A percentile compares a stretch with the other conserved stretches of the same genome.
phyloP scores from a whole-genome alignment of 352 stramenopile genomes.

The Aphanomyces euteiches region DNA sequence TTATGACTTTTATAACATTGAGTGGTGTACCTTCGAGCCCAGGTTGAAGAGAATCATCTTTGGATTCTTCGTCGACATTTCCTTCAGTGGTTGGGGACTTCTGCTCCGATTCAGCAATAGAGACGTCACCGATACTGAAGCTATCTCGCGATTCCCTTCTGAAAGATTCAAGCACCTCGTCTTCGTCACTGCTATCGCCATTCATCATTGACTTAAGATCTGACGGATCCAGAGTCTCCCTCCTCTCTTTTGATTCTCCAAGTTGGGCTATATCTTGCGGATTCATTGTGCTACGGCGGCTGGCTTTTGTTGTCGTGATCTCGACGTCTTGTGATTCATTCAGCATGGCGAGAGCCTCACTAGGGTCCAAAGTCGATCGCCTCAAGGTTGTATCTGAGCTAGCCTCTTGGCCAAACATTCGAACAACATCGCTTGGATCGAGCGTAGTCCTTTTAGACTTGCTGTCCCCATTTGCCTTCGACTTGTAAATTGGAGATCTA shows the following conservation, averaged over 20 bases:
- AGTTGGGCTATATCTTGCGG: background rate
- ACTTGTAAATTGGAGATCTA: background rate
- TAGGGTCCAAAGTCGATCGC: conserved; percentile 10
- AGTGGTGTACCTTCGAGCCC: too few relatives aligned
- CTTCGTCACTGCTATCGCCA: conserved; percentile 17
- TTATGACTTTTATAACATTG: too few relatives aligned
- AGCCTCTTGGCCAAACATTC: background rate
- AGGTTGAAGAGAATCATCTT: too few relatives aligned
- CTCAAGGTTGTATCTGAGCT: background rate
- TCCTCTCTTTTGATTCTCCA: background rate
- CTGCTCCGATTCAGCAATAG: conserved; percentile 14
- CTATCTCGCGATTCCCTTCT: background rate
- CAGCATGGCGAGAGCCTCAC: conserved; percentile 2
- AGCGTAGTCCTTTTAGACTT: background rate
- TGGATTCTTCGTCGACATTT: conserved; percentile 3
- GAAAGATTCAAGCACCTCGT: background rate
- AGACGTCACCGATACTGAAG: conserved; percentile 14
- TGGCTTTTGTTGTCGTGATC: too few relatives aligned
- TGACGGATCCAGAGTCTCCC: conserved; percentile 13
- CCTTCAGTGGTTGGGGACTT: background rate
- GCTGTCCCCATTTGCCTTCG: background rate
- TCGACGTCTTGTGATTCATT: background rate
- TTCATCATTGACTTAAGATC: conserved; percentile 5
- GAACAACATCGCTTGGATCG: background rate
- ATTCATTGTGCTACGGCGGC: conserved; percentile 8